Conservation (phyloP, 1,139 yeast species). For the Blastobotrys petasosporus region DNA sequence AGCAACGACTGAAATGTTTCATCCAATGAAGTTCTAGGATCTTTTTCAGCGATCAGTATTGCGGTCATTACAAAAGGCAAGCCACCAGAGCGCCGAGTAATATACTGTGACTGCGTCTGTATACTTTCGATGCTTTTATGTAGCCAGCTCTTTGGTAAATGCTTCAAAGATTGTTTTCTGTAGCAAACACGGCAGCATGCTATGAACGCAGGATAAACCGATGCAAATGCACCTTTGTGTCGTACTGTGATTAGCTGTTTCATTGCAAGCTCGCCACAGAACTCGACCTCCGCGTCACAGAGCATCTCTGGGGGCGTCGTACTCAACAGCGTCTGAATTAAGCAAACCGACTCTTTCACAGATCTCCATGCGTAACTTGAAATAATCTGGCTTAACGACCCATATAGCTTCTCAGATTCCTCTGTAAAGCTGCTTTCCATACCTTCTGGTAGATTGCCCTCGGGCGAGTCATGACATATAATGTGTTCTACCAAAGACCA, state of each 20-base stretch:
- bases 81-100: conserved; percentile 90
- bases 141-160: conserved; percentile 51
- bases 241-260: conserved; percentile 67
- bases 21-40: conserved; percentile 36
- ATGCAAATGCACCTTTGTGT: conserved; percentile 88
- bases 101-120: conserved; percentile 53
- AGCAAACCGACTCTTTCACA: conserved; percentile 64
- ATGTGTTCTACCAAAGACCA: conserved; percentile 55
- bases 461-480: conserved; percentile 65
- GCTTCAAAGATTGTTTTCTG: conserved; percentile 29
- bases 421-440: conserved; percentile 35
- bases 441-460: conserved; percentile 49
- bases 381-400: conserved; percentile 57
- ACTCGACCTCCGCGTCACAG: conserved; percentile 25
- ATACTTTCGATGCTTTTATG: conserved; percentile 47
- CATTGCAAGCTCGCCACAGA: conserved; percentile 49
- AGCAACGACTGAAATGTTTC: conserved; percentile 49
- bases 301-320: conserved; percentile 25
- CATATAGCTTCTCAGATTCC: conserved; percentile 37
- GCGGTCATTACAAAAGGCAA: conserved; percentile 75
- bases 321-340: conserved; percentile 44
- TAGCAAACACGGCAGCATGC: conserved; percentile 53
- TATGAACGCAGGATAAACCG: conserved; percentile 74
- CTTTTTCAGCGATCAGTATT: conserved; percentile 52
- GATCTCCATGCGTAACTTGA: conserved; percentile 78